Percentiles rank a stretch among this genome's conserved stretches.
Conservation (phyloP, 345 rosid species). For the Barbarea vulgaris region DNA sequence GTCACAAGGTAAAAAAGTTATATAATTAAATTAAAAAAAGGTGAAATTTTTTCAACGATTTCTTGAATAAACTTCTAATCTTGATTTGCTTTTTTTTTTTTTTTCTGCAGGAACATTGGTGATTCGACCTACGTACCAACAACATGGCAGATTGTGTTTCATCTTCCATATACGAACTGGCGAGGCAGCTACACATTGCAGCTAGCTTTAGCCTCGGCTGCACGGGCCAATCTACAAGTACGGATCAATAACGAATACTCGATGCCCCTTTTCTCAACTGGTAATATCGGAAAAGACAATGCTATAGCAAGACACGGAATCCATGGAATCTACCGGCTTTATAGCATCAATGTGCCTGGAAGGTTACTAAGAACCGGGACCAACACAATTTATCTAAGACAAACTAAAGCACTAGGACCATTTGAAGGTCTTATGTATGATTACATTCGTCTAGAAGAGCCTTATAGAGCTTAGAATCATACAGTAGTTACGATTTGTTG, state of each 20-base stretch:
- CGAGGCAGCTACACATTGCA: constrained; percentile 64
- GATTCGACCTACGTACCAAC: constrained; percentile 49
- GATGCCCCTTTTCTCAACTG: constrained; percentile 33
- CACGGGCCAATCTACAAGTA: constrained; percentile 61
- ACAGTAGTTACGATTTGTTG: neutral
- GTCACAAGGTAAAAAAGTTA: constrained; percentile 55
- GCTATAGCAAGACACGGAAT: constrained; percentile 46
- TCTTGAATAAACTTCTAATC: neutral
- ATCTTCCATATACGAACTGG: constrained; percentile 40
- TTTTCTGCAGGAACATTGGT: constrained; percentile 43
- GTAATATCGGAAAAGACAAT: constrained; percentile 38
- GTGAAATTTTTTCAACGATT: neutral
- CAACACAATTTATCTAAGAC: constrained; percentile 69
- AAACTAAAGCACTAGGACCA: constrained; percentile 44
- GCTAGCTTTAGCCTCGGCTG: constrained; percentile 78
- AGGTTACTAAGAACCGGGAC: constrained; percentile 44
- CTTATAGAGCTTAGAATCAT: constrained; percentile 35
- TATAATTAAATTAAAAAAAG: neutral
- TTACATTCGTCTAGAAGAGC: constrained; percentile 79
- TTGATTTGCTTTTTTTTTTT: neutral
- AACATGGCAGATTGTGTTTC: constrained; percentile 73
- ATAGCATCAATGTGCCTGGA: constrained; percentile 54
- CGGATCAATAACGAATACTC: constrained; percentile 45
- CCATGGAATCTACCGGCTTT: constrained; percentile 59
- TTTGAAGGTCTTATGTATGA: constrained; percentile 81